Evolutionary conservation across 176 grass and related monocot genomes (phyloP), one percentile per base, ranked within the genome.

Genomic region (Avena eriantha): DNA sequence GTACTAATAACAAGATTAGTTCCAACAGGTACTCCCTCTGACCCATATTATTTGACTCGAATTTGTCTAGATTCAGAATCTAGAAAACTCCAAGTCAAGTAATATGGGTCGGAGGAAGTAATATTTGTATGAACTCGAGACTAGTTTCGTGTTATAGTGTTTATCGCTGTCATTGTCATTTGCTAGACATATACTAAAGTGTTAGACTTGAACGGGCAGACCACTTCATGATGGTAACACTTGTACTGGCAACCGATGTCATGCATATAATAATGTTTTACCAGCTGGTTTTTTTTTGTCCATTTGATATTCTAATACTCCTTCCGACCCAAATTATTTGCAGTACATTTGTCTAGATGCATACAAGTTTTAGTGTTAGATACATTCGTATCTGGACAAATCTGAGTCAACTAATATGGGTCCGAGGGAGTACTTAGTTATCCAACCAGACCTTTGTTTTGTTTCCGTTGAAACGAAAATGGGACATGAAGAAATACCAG

Each of bases 401-500:
- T n/a, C n/a, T n/a, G n/a, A n/a, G n/a, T n/a, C n/a, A n/a, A n/a
- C n/a, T n/a, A n/a, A n/a, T n/a, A n/a, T n/a, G n/a, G n/a, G n/a
- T n/a, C n/a, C n/a, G n/a, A n/a, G n/a, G n/a, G n/a, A n/a, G n/a
- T 68, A 43, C 18, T 58, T 29, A 18, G 19, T 12, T 66, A 7
- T 50, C 29, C 63, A 7, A 33, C 29, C 26, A 17, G 26, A 66
- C 2, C 29, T 16, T 34, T 65, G 24, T 15, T 65, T 14, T 66
- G 63, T 66, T 66, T 66, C 2, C 26, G 14, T 66, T 33, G 63
- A 66, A 33, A 66, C 63, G 90, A 85, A 92, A 83, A 90, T 90
- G 93, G 61, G 85, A 92, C 10, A 84, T 90, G 54, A 88, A 92
- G 72, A 92, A 90, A 50, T 83, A 94, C 89, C 84, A 73, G 90